Evolutionary conservation across 1,284 basidiomycete species (phyloP).

Genomic region (Trichosporon sp.): DNA sequence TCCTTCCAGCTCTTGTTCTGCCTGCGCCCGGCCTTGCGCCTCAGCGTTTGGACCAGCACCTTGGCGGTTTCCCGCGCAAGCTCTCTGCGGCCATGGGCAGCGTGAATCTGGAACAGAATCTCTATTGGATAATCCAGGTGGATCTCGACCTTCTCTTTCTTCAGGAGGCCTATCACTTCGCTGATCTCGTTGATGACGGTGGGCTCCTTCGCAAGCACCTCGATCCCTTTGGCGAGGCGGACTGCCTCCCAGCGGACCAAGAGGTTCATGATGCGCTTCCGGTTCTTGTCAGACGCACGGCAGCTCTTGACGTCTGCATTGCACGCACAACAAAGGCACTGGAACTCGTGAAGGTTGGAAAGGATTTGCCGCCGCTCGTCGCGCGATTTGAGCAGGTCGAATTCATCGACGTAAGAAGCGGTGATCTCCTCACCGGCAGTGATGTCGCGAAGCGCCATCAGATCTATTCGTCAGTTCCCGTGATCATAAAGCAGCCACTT

Average conservation of each 20-base stretch:
- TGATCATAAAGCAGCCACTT: too few species aligned
- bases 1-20: background rate
- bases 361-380: background rate
- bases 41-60: background rate
- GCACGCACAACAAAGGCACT: slow-evolving; percentile 4
- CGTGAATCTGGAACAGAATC: background rate
- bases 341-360: background rate
- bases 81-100: background rate
- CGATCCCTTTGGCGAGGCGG: background rate
- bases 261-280: background rate
- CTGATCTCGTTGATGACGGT: background rate
- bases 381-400: background rate
- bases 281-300: background rate
- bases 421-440: slow-evolving; percentile 17
- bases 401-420: slow-evolving; percentile 14
- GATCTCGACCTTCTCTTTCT: background rate
- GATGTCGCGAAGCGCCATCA: slow-evolving; percentile 17
- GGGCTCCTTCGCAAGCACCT: background rate
- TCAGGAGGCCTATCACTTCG: background rate
- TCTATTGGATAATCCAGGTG: background rate
- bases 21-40: background rate
- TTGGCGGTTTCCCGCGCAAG: background rate
- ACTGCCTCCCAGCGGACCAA: background rate
- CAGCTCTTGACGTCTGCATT: background rate
- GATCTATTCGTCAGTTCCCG: slow-evolving; percentile 5